Base-by-base conservation (phyloP, 225 moss, liverwort and hornwort species). In the Rhytidiadelphus loreus region DNA sequence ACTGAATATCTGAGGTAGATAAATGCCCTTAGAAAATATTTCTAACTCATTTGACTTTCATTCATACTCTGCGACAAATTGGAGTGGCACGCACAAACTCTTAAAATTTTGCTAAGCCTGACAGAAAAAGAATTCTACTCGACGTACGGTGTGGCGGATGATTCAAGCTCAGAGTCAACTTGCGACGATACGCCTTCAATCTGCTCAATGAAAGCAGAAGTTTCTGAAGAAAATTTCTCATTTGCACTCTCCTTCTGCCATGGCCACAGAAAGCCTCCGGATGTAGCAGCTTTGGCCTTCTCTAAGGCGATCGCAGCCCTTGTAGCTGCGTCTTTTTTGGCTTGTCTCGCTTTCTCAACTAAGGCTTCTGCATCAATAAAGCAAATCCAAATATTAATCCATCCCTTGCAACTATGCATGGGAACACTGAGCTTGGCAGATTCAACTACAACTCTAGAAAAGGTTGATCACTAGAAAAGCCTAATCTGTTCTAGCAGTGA, bases 261-360 rank as follows among this genome's bases (percentile, higher is more conserved):
- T 57, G 39, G 80, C 90, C 87, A 90, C 57, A 12, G 72, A 56
- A 84, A 82, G 50, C 39, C 14, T 50, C 26, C 59, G 33, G 50
- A 80, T 13, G 80, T 53, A 79, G 87, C 56, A 90, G 78, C 48
- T 87, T 48, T 90, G 84, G 90, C 87, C 16, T 72, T 72, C 16
- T 84, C 84, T 32, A 90, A 84, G 63, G 79, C 87, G 11, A 57
- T 46, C 48, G 87, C 80, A 58, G 84, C 90, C 71, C 90, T 90
- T 80, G 73, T 50, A 73, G 39, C 22, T 84, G 90, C 84, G 11
- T 90, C 87, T 85, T 72, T 80, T 9, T 90, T 90, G 20, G 90
- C 90, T 64, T 84, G 25, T 15, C 46, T 87, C 12, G 84, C 87
- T 73, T 87, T 80, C 37, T 63, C 39, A 39, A 80, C 48, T 21